Base-by-base conservation (phyloP, 148 eudicot genomes). In the Arbutus unedo region DNA sequence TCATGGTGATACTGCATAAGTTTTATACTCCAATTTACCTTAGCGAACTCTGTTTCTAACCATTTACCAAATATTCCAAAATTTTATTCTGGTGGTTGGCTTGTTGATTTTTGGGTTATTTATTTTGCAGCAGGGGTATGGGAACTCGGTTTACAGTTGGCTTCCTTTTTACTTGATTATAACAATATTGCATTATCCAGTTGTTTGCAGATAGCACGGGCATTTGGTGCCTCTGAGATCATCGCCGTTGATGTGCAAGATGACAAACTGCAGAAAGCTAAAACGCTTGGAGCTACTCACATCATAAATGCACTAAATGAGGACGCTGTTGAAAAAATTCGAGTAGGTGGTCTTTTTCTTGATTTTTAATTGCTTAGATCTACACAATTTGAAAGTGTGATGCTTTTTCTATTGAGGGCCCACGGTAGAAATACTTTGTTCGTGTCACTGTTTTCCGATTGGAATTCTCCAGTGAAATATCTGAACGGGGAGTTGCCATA, bases 141-240 rank as follows among this genome's bases (percentile, higher is more conserved):
- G 76, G 76, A 45, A 73, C 38, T 31, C 38, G 0, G 38, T 31
- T 31, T 31, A 31, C 38, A 31, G 38, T 31, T 31, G 5, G 57
- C 60, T 5, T 38, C 47, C 25, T 6, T 73, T 64, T 57, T 45
- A 38, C 81, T 13, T 45, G 85, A 82, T 64, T 77, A 60, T 85
- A 81, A 88, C 79, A 31, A 43, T 70, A 90, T 81, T 85, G 57
- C 60, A 23, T 86, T 79, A 49, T 79, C 74, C 93, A 97, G 99
- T 91, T 97, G 99, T 84, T 87, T 97, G 92, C 99, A 97, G 97
- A 91, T 97, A 90, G 99, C 99, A 62, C 90, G 93, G 50, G 98
- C 99, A 48, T 97, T 93, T 91, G 99, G 99, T 85, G 99, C 98
- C 87, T 91, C 96, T 85, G 92, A 91, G 81, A 86, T 93, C 83